Base-by-base conservation (phyloP, 225 moss, liverwort and hornwort genomes). In the Pseudisothecium myosuroides region DNA sequence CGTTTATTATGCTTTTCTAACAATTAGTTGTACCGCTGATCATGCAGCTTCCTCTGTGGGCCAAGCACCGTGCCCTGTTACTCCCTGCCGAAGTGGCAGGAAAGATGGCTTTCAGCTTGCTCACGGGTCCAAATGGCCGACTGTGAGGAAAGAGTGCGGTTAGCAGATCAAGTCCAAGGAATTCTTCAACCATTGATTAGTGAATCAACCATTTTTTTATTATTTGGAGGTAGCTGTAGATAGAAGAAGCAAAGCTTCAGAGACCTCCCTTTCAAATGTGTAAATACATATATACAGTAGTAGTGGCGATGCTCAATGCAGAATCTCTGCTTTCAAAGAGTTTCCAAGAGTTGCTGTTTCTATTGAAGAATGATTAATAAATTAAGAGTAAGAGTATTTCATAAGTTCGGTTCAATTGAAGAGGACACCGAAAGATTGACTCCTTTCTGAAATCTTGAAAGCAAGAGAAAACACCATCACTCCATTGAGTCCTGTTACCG, bases 1-100 rank as follows among this genome's bases (percentile, higher is more conserved):
- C 23, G 3, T 5, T 58, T 23, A 1, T 32, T 43, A 19, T 47
- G 13, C 19, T 63, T 60, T 37, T 19, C 59, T 80, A 21, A 73
- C 23, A 55, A 55, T 17, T 23, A 17, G 20, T 17, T 49, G 28
- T 39, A 14, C 36, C 24, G 60, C 19, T 64, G 68, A 68, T 88
- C 37, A 34, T 87, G 93, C 85, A 93, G 93, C 92, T 93, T 54
- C 92, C 93, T 60, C 47, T 93, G 34, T 92, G 92, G 93, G 93
- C 93, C 78, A 90, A 93, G 89, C 92, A 90, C 72, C 91, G 89
- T 39, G 92, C 90, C 59, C 50, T 92, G 77, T 64, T 92, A 71
- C 92, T 93, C 26, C 93, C 93, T 29, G 92, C 73, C 28, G 92
- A 93, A 73, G 76, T 93, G 37, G 92, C 92, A 71, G 85, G 86